Percentiles rank a stretch among this genome's conserved stretches.
These are phyloP conservation scores for Aquanectria penicillioides DNA, from an alignment of 2,329 filamentous ascomycete species.

Conservation along the genomic window DNA sequence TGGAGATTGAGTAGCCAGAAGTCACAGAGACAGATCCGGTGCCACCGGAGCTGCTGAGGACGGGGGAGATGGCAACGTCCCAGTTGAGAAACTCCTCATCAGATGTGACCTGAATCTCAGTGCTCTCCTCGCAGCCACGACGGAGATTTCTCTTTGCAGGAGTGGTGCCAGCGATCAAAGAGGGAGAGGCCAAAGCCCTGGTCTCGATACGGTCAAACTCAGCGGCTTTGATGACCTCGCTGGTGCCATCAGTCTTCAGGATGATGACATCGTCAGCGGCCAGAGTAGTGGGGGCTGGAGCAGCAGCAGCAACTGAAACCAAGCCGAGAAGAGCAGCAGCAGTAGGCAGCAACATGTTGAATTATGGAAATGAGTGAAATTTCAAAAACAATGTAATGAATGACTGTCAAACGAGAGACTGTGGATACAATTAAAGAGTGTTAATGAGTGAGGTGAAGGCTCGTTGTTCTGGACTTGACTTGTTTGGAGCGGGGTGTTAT, in stretches of 20 bases:
- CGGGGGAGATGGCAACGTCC: conserved; percentile 36
- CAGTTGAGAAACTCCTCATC: conserved; percentile 37
- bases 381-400: not conserved
- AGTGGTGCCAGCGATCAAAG: not conserved
- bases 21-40: conserved; percentile 26
- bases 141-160: not conserved
- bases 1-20: conserved; percentile 26
- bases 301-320: conserved; percentile 28
- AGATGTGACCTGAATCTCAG: conserved; percentile 30
- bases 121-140: conserved; percentile 31
- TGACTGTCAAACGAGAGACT: not conserved
- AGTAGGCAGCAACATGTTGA: conserved; percentile 28
- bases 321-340: conserved; percentile 28
- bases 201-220: conserved; percentile 30
- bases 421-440: not conserved
- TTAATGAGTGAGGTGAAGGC: not conserved
- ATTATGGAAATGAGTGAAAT: not conserved
- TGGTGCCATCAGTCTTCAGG: conserved; percentile 29
- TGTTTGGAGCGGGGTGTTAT: not conserved
- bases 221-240: conserved; percentile 32
- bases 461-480: not conserved
- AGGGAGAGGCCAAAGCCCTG: not conserved
- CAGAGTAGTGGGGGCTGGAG: conserved; percentile 16
- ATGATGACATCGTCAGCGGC: conserved; percentile 32
- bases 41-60: conserved; percentile 32